These are phyloP conservation scores for Microbotryum lychnidis-dioicae DNA, from an alignment of 1,284 basidiomycete genomes.

Conservation along the genomic window DNA sequence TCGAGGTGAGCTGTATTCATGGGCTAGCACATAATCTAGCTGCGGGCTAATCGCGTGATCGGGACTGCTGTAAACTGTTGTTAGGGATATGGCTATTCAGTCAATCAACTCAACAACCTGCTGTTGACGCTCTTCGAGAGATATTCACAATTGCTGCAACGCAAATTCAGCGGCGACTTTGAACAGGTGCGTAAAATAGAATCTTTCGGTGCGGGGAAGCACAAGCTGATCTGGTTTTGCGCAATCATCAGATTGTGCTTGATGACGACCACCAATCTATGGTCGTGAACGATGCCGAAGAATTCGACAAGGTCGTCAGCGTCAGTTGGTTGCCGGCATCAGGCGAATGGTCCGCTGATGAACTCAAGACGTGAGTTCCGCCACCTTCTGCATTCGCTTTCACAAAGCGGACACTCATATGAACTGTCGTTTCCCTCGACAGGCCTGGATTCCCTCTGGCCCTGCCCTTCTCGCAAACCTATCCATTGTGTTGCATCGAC, in stretches of 20 bases:
- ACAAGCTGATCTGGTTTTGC: not conserved
- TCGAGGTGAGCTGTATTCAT: conserved; percentile 60
- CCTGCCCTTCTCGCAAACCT: conserved; percentile 91
- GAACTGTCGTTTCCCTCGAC: not conserved
- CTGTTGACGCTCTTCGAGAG: conserved; percentile 82
- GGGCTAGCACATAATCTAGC: not conserved
- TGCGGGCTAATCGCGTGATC: not conserved
- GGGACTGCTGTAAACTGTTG: not conserved
- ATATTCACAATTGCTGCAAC: conserved; percentile 74
- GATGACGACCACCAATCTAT: conserved; percentile 90
- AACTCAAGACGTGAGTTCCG: conserved; percentile 24
- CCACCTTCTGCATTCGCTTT: not conserved
- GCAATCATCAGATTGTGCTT: conserved; percentile 57
- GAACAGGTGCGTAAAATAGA: conserved; percentile 53
- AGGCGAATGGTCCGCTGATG: conserved; percentile 39
- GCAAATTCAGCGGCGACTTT: conserved; percentile 73
- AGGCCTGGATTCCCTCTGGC: conserved; percentile 65
- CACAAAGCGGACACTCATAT: conserved; percentile 8
- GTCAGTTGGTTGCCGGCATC: conserved; percentile 74
- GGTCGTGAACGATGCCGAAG: conserved; percentile 63
- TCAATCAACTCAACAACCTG: conserved; percentile 71
- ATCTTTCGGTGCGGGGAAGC: not conserved
- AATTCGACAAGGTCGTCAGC: conserved; percentile 67
- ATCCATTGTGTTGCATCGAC: conserved; percentile 92
- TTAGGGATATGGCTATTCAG: conserved; percentile 78